Evolutionary conservation across 768 basidiomycete genomes (phyloP).

Genomic region (Wakefieldia striispora): DNA sequence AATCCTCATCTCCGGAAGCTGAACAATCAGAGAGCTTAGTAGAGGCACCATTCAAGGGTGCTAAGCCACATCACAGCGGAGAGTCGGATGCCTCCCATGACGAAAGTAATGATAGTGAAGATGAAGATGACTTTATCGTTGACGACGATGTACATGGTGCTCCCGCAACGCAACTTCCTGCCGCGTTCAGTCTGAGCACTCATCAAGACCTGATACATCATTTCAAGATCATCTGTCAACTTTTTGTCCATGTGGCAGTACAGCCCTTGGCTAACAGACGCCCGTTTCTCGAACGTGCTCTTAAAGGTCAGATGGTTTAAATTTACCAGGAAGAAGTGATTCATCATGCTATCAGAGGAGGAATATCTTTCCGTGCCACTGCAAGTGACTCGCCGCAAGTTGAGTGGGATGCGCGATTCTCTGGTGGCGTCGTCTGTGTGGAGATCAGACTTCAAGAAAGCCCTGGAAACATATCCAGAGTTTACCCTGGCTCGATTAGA

Average conservation of each 20-base stretch:
- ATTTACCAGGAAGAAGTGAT: neutral
- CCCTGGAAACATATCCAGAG: conserved; percentile 64
- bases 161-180: conserved; percentile 52
- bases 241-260: conserved; percentile 81
- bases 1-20: conserved; percentile 33
- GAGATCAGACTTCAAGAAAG: conserved; percentile 64
- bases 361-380: conserved; percentile 77
- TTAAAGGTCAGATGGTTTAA: conserved; percentile 39
- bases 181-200: conserved; percentile 76
- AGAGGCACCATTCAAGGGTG: conserved; percentile 43
- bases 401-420: conserved; percentile 68
- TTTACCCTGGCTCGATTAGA: conserved; percentile 53
- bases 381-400: conserved; percentile 61
- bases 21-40: conserved; percentile 29
- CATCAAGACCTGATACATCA: conserved; percentile 75
- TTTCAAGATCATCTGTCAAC: conserved; percentile 86
- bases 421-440: conserved; percentile 85
- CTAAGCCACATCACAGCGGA: conserved; percentile 38
- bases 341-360: conserved; percentile 38
- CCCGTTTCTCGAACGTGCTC: conserved; percentile 52
- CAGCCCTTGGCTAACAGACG: conserved; percentile 49
- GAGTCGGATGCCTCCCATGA: conserved; percentile 38
- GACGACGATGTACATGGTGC: conserved; percentile 54
- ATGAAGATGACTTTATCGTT: conserved; percentile 50
- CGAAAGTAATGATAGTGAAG: conserved; percentile 24